Percentiles rank a stretch among this genome's conserved stretches.
Evolutionary conservation across 2,329 filamentous ascomycete genomes (phyloP).

Genomic region (Chaetoscypha palmicola): DNA sequence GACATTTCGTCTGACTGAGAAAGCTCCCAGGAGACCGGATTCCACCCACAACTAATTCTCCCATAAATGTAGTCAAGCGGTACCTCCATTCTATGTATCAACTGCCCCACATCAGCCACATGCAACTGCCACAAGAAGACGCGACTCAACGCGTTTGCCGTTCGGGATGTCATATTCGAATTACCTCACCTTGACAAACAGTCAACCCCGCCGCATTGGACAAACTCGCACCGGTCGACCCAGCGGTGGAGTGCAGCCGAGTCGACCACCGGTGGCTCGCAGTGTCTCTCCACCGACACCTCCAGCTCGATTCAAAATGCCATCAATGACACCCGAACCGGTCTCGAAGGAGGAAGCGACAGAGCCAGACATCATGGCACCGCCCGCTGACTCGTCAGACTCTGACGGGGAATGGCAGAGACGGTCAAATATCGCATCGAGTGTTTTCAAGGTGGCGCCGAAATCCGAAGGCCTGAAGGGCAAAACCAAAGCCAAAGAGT

Average conservation of each 20-base stretch:
- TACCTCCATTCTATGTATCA: not conserved
- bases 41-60: no score
- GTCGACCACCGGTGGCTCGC: not conserved
- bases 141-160: not conserved
- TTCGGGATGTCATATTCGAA: not conserved
- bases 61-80: no score
- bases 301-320: not conserved
- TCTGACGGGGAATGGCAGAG: not conserved
- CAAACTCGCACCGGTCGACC: not conserved
- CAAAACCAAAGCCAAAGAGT: constrained; percentile 5
- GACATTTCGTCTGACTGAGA: no score
- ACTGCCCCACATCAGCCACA: not conserved
- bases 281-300: not conserved
- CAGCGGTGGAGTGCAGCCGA: not conserved
- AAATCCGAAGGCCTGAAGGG: not conserved
- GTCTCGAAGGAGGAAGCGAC: not conserved
- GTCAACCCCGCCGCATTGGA: not conserved
- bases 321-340: not conserved
- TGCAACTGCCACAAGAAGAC: not conserved
- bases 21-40: no score
- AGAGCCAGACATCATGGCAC: not conserved
- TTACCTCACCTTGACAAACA: not conserved
- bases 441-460: no score
- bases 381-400: not conserved
- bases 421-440: no score